Evolutionary conservation across 2,329 filamentous ascomycete species (phyloP).

Genomic region (Fusarium succisae): DNA sequence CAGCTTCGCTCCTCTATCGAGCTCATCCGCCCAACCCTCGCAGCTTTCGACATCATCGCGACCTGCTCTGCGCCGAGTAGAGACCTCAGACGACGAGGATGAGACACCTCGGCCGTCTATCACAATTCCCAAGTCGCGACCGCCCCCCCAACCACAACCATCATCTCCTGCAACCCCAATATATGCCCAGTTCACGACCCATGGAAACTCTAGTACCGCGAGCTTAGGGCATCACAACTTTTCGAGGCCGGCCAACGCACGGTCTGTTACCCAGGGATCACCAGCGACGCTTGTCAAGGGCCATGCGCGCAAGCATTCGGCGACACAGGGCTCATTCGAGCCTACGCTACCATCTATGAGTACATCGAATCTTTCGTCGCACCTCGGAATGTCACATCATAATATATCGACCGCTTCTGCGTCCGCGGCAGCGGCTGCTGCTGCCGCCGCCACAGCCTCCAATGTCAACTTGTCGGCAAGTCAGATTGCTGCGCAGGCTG

Average conservation of each 20-base stretch:
- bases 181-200: constrained; percentile 59
- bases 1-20: constrained; percentile 65
- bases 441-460: constrained; percentile 52
- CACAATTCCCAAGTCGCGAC: constrained; percentile 58
- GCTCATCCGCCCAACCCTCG: constrained; percentile 43
- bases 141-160: constrained; percentile 44
- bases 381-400: constrained; percentile 56
- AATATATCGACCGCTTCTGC: constrained; percentile 19
- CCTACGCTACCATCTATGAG: constrained; percentile 73
- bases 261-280: constrained; percentile 44
- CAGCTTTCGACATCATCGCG: constrained; percentile 42
- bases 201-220: constrained; percentile 58
- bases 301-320: constrained; percentile 73
- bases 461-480: constrained; percentile 66
- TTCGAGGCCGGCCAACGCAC: constrained; percentile 60
- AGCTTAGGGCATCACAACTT: constrained; percentile 61
- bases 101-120: constrained; percentile 46
- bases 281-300: constrained; percentile 48
- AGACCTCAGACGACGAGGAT: constrained; percentile 45
- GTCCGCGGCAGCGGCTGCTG: constrained; percentile 35
- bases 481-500: constrained; percentile 82
- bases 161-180: constrained; percentile 55
- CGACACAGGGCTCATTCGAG: constrained; percentile 81
- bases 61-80: constrained; percentile 48
- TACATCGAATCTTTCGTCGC: constrained; percentile 63